These are phyloP conservation scores for Bigelowiella natans DNA, from an alignment of 78 protist species.

Conservation along the genomic window DNA sequence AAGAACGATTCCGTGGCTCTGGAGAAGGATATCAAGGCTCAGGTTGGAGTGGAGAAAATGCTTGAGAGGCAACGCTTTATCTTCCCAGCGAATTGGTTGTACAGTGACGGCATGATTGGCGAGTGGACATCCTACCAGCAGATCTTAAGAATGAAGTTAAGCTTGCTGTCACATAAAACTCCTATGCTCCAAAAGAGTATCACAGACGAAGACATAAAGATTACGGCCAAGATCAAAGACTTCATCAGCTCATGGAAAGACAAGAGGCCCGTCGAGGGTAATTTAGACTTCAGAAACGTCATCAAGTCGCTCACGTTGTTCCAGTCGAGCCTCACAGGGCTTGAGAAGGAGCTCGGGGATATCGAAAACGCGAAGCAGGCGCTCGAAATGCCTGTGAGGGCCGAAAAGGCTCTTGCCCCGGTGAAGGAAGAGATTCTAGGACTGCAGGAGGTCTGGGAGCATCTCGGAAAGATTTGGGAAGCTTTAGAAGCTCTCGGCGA, in stretches of 20 bases:
- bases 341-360: background rate
- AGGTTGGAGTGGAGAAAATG: background rate
- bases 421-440: conserved; percentile 1
- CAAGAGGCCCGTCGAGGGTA: background rate
- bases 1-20: background rate
- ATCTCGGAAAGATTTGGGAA: background rate
- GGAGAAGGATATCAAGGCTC: background rate
- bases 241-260: background rate
- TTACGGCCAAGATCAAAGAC: background rate
- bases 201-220: background rate
- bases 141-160: background rate
- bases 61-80: background rate
- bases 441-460: background rate
- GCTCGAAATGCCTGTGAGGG: background rate
- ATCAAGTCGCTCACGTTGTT: background rate
- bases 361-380: background rate
- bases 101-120: background rate
- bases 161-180: background rate
- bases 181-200: background rate
- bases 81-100: background rate
- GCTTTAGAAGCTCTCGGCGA: background rate
- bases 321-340: background rate
- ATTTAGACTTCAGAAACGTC: background rate
- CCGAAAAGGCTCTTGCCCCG: background rate
- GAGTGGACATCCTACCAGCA: background rate